Evolutionary conservation across 2,329 filamentous ascomycete species (phyloP).

Genomic region (Sclerotinia borealis): DNA sequence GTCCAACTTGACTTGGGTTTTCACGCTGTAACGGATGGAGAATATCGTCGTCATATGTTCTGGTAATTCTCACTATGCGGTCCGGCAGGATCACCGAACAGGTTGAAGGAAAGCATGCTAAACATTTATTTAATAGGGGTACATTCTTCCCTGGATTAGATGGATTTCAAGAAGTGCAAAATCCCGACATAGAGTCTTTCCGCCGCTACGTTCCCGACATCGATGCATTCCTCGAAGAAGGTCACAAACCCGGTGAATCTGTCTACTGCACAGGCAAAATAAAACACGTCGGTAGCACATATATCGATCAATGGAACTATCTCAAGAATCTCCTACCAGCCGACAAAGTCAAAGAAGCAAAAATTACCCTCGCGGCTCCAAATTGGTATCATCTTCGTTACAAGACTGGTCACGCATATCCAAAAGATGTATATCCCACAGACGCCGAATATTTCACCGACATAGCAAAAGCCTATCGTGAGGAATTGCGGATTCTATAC

Average conservation of each 20-base stretch:
- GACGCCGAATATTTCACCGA: conserved; percentile 50
- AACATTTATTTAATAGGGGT: conserved; percentile 14
- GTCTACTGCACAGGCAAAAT: conserved; percentile 43
- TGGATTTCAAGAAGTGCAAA: conserved; percentile 26
- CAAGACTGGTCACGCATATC: conserved; percentile 46
- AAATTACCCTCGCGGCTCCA: conserved; percentile 61
- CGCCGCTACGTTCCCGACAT: conserved; percentile 36
- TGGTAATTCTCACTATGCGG: conserved; percentile 22
- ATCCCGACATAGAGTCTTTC: conserved; percentile 35
- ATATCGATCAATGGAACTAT: conserved; percentile 52
- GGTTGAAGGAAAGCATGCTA: background rate
- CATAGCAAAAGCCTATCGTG: conserved; percentile 47
- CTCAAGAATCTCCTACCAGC: conserved; percentile 53
- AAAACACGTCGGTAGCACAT: conserved; percentile 40
- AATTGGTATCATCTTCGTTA: conserved; percentile 65
- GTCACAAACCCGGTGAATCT: conserved; percentile 41
- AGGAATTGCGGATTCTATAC: conserved; percentile 47
- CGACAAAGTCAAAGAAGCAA: conserved; percentile 57
- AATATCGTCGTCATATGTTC: conserved; percentile 37
- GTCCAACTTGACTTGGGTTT: conserved; percentile 54
- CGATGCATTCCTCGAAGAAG: conserved; percentile 38
- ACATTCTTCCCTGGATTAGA: conserved; percentile 29
- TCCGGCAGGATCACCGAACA: too few species aligned
- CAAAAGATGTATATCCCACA: conserved; percentile 43
- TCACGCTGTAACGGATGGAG: conserved; percentile 52